phyloP scores from a whole-genome alignment of 148 eudicot genomes.

The Rheum nobile region DNA sequence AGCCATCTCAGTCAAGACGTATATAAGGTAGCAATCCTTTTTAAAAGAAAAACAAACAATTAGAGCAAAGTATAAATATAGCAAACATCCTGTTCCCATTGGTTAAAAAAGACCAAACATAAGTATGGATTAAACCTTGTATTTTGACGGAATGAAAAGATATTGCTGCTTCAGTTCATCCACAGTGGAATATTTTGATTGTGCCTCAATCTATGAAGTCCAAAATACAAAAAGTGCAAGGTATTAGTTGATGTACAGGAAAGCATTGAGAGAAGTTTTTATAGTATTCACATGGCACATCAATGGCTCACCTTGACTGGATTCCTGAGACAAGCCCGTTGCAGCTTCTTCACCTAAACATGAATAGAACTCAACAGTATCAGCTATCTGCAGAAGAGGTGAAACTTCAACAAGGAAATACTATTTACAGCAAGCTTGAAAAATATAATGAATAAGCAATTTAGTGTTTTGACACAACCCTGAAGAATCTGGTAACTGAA shows the following conservation, averaged over 20 bases:
- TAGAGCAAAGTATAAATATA: too few relatives aligned
- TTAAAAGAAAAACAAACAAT: not conserved
- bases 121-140: slow-evolving; percentile 41
- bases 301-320: slow-evolving; percentile 62
- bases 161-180: slow-evolving; percentile 71
- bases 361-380: slow-evolving; percentile 4
- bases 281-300: not conserved
- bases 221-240: slow-evolving; percentile 9
- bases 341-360: slow-evolving; percentile 77
- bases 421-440: not conserved
- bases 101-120: too few relatives aligned
- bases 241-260: not conserved
- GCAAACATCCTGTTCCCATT: too few relatives aligned
- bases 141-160: slow-evolving; percentile 54
- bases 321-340: slow-evolving; percentile 78
- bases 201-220: slow-evolving; percentile 50
- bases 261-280: not conserved
- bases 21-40: slow-evolving; percentile 82
- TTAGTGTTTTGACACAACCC: too few relatives aligned
- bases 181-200: slow-evolving; percentile 80
- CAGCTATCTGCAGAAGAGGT: slow-evolving; percentile 2
- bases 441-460: not conserved
- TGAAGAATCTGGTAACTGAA: too few relatives aligned
- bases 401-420: not conserved
- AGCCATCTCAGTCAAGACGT: slow-evolving; percentile 58